phyloP scores from a whole-genome alignment of 169 alveolate genomes.

The Babesia divergens region DNA sequence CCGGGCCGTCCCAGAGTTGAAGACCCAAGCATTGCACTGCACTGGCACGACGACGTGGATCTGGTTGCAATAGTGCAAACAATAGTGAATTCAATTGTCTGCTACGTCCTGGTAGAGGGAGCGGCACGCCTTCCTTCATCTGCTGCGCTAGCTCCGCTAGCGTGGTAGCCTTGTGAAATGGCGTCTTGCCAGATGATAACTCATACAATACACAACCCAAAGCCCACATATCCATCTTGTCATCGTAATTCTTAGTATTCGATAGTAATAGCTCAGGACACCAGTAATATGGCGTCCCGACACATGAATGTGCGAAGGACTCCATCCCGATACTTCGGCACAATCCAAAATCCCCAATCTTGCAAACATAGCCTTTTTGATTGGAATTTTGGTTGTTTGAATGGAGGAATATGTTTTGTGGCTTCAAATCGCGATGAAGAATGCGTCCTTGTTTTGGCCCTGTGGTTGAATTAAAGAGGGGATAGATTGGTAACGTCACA shows the following conservation, averaged over 20 bases:
- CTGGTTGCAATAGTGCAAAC: slow-evolving; percentile 62
- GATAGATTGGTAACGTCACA: not conserved
- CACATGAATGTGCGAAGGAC: slow-evolving; percentile 90
- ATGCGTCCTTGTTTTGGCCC: slow-evolving; percentile 84
- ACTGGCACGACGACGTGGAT: slow-evolving; percentile 74
- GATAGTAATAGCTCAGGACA: slow-evolving; percentile 91
- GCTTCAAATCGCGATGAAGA: slow-evolving; percentile 94
- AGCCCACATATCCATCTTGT: slow-evolving; percentile 91
- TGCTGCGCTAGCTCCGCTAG: slow-evolving; percentile 72
- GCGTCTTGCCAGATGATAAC: slow-evolving; percentile 89
- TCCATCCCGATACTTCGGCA: slow-evolving; percentile 89
- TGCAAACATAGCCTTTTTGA: slow-evolving; percentile 77
- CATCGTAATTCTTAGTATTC: slow-evolving; percentile 89
- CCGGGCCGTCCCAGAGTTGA: slow-evolving; percentile 64
- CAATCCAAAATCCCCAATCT: slow-evolving; percentile 96
- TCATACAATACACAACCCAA: slow-evolving; percentile 92
- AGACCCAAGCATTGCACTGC: slow-evolving; percentile 74
- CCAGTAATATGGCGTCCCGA: slow-evolving; percentile 96
- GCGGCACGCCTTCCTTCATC: slow-evolving; percentile 72
- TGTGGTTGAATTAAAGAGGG: slow-evolving; percentile 5
- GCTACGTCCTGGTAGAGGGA: slow-evolving; percentile 66
- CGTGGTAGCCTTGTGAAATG: slow-evolving; percentile 87
- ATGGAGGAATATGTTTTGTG: slow-evolving; percentile 92
- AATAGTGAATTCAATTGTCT: slow-evolving; percentile 65
- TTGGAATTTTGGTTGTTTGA: slow-evolving; percentile 57